Percentiles rank a stretch among this genome's conserved stretches.
Conservation (phyloP, 2,329 filamentous ascomycete species). For the Metarhizium humberi region DNA sequence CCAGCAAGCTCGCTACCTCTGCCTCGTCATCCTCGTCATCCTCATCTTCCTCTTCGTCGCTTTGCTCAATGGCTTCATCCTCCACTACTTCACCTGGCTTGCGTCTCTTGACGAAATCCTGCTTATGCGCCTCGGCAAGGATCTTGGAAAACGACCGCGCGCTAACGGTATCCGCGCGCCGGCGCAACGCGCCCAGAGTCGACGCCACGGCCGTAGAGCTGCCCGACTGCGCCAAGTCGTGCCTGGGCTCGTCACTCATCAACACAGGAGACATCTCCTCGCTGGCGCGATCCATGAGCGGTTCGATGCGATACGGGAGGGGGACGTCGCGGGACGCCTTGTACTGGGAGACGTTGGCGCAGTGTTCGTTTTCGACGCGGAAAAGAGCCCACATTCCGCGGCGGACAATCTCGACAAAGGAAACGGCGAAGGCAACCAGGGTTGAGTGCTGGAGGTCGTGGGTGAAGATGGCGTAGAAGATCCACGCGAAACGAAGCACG, state of each 20-base stretch:
- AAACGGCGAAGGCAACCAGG: constrained; percentile 69
- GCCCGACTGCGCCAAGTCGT: constrained; percentile 5
- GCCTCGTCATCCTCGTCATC: constrained; percentile 14
- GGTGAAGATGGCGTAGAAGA: constrained; percentile 82
- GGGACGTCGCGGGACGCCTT: constrained; percentile 83
- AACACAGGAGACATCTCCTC: constrained; percentile 17
- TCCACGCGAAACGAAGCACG: constrained; percentile 84
- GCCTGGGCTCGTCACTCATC: constrained; percentile 8
- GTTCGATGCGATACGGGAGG: constrained; percentile 64
- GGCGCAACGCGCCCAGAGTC: constrained; percentile 16
- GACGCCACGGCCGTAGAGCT: constrained; percentile 14
- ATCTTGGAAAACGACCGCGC: constrained; percentile 44
- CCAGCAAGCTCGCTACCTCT: constrained; percentile 8
- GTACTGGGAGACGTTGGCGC: constrained; percentile 81
- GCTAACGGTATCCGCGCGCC: constrained; percentile 21
- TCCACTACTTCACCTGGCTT: constrained; percentile 20
- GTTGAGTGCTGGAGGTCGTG: constrained; percentile 75
- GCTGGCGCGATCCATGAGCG: constrained; percentile 33
- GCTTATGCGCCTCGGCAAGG: constrained; percentile 75
- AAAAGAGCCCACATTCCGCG: constrained; percentile 87
- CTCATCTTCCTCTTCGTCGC: constrained; percentile 24
- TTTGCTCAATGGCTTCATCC: constrained; percentile 13
- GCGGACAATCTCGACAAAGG: constrained; percentile 70
- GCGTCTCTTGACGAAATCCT: constrained; percentile 82
- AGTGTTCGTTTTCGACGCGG: constrained; percentile 96